These are phyloP conservation scores for Rauvolfia tetraphylla DNA, from an alignment of 257 asterid genomes.

Conservation along the genomic window DNA sequence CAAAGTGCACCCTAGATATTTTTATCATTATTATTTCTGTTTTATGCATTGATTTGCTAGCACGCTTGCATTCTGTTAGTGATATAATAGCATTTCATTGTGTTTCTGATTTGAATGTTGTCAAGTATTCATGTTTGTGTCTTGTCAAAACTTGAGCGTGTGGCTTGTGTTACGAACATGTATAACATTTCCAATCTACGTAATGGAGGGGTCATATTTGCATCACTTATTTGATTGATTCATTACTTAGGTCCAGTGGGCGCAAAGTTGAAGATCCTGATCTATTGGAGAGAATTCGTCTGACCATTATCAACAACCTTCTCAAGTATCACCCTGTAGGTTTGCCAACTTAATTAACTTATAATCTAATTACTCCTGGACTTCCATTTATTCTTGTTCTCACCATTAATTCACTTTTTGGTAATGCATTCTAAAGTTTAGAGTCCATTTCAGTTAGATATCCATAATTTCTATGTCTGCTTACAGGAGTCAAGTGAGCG, in stretches of 20 bases:
- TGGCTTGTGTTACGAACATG: background rate
- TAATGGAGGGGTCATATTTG: background rate
- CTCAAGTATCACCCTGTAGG: slow-evolving; percentile 95
- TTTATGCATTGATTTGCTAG: background rate
- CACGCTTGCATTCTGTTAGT: background rate
- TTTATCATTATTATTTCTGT: too few relatives aligned
- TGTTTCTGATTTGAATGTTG: background rate
- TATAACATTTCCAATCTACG: background rate
- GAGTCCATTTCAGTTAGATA: slow-evolving; percentile 6
- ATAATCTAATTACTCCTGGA: background rate
- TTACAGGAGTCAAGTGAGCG: slow-evolving; percentile 88
- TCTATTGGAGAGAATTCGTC: slow-evolving; percentile 91
- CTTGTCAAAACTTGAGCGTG: slow-evolving; percentile 7
- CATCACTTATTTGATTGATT: slow-evolving; percentile 1
- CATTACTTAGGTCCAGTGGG: slow-evolving; percentile 56
- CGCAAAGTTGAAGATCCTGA: slow-evolving; percentile 94
- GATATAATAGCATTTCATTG: background rate
- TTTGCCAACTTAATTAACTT: slow-evolving; percentile 18
- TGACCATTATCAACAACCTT: slow-evolving; percentile 88
- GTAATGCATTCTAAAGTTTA: slow-evolving; percentile 1
- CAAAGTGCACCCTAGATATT: too few relatives aligned
- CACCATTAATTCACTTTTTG: background rate
- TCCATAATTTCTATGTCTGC: slow-evolving; percentile 4
- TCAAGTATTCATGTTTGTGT: background rate
- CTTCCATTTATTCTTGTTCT: background rate